Conservation (phyloP, 2,329 filamentous ascomycete species). For the Pseudocercospora cruenta region DNA sequence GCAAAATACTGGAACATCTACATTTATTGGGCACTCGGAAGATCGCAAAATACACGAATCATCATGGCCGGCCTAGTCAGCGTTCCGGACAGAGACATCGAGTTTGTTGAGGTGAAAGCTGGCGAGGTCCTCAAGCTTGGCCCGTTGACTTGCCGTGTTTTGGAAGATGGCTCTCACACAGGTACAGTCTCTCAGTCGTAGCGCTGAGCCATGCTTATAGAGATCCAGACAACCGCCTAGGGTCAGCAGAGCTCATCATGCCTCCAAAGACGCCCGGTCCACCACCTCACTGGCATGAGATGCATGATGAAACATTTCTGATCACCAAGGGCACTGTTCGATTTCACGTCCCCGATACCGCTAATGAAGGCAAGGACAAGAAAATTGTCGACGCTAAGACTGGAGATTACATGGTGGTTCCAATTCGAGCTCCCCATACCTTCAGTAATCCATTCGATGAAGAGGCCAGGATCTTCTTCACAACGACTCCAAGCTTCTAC, state of each 20-base stretch:
- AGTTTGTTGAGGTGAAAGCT: slow-evolving; percentile 52
- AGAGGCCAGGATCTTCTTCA: slow-evolving; percentile 61
- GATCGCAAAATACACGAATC: neutral
- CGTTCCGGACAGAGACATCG: slow-evolving; percentile 50
- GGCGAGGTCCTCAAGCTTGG: slow-evolving; percentile 57
- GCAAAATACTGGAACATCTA: neutral
- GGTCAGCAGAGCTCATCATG: slow-evolving; percentile 54
- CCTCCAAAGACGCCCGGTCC: slow-evolving; percentile 53
- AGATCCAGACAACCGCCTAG: slow-evolving; percentile 51
- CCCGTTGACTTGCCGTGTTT: slow-evolving; percentile 53
- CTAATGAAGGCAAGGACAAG: slow-evolving; percentile 38
- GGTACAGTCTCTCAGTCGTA: slow-evolving; percentile 37
- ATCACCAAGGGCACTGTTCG: slow-evolving; percentile 57
- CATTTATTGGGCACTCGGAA: neutral
- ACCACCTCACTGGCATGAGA: slow-evolving; percentile 59
- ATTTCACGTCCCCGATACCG: slow-evolving; percentile 51
- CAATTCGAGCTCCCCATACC: slow-evolving; percentile 58
- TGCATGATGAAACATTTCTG: slow-evolving; percentile 63
- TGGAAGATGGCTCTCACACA: slow-evolving; percentile 57
- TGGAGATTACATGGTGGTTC: slow-evolving; percentile 61
- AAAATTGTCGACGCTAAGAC: slow-evolving; percentile 52
- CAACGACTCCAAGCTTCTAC: slow-evolving; percentile 60
- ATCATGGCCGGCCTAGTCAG: slow-evolving; percentile 32
- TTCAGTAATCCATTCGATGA: slow-evolving; percentile 60
- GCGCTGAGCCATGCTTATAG: neutral